Conservation (phyloP, 192 early-diverging fungal species). For the Tieghemiomyces parasiticus region DNA sequence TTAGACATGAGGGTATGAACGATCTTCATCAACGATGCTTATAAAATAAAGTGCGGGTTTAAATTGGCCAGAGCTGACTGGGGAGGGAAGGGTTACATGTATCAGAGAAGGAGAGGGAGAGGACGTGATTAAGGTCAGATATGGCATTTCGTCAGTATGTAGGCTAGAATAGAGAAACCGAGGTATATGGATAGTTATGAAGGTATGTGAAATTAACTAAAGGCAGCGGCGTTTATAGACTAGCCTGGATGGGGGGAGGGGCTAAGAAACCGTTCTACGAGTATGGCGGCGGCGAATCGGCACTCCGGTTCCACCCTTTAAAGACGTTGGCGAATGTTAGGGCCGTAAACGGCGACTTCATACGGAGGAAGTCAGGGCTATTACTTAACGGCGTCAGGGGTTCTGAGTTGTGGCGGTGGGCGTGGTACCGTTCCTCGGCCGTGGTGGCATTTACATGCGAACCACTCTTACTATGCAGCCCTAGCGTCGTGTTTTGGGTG, state of each 20-base stretch:
- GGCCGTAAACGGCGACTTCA: not conserved
- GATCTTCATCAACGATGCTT: too few relatives aligned
- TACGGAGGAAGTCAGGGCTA: not conserved
- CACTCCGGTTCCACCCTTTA: not conserved
- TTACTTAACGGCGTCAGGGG: not conserved
- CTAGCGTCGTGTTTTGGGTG: too few relatives aligned
- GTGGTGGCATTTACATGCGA: too few relatives aligned
- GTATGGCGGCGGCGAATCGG: not conserved
- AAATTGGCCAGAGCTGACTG: too few relatives aligned
- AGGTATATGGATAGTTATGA: not conserved
- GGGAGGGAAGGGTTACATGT: too few relatives aligned
- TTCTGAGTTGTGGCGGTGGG: not conserved
- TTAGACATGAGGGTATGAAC: too few relatives aligned
- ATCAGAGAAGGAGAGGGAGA: not conserved
- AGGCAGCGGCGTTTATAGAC: not conserved
- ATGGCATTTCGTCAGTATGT: not conserved
- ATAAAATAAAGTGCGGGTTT: too few relatives aligned
- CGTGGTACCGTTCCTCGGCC: not conserved
- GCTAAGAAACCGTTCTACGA: not conserved
- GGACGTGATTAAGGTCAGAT: not conserved
- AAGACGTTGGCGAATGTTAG: not conserved
- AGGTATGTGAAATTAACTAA: not conserved
- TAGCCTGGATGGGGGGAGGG: not conserved
- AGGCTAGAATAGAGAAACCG: not conserved
- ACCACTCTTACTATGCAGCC: too few relatives aligned